Evolutionary conservation across 2,329 filamentous ascomycete species (phyloP).

Genomic region (Diaporthe citrichinensis): DNA sequence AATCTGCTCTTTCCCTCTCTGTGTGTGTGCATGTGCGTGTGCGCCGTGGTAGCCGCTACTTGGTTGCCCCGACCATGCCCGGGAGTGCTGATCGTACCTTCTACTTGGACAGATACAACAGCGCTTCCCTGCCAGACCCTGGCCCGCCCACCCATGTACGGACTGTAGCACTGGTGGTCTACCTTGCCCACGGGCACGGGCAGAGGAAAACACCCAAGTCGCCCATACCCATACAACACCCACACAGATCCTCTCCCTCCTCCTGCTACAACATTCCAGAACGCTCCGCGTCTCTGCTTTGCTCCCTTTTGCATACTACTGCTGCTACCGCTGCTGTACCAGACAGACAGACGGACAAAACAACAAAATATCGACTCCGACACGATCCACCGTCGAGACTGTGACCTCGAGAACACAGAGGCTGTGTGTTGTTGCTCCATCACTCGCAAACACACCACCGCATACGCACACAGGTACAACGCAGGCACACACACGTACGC

Average conservation of each 20-base stretch:
- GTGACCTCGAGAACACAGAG: neutral
- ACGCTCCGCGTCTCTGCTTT: conserved; percentile 32
- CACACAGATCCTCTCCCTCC: conserved; percentile 27
- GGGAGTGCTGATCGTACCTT: neutral
- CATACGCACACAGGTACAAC: neutral
- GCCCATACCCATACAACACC: conserved; percentile 23
- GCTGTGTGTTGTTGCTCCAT: conserved; percentile 6
- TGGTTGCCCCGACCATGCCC: neutral
- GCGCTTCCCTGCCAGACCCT: neutral
- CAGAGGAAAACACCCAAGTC: conserved; percentile 31
- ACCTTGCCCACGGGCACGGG: conserved; percentile 18
- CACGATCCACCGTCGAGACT: conserved; percentile 9
- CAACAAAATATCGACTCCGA: neutral
- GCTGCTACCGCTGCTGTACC: conserved; percentile 1
- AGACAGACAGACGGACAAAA: neutral
- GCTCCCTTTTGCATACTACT: conserved; percentile 6
- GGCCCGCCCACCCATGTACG: neutral
- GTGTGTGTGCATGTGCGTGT: neutral
- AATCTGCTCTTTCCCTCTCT: neutral
- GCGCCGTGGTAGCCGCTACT: neutral
- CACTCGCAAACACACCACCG: conserved; percentile 1
- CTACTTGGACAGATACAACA: neutral
- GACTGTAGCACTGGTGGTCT: neutral
- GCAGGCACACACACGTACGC: neutral
- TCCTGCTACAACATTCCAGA: conserved; percentile 34